Evolutionary conservation across 371 early-diverging fungal genomes (phyloP).

Genomic region (Ordospora pajunii): DNA sequence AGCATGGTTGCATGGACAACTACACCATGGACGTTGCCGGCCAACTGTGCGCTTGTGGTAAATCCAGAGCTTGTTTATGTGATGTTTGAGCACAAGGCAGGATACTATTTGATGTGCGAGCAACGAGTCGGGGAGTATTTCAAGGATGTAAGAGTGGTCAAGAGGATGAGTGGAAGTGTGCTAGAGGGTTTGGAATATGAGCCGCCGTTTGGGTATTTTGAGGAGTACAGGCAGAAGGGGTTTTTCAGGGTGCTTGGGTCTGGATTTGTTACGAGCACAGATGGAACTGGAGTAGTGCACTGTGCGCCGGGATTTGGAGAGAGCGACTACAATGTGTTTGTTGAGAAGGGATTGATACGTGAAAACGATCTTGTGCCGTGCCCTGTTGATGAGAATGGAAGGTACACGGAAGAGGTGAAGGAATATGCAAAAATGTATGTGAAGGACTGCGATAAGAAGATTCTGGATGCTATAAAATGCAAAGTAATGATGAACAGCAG

Average conservation of each 20-base stretch:
- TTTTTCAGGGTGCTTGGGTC: constrained; percentile 80
- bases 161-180: constrained; percentile 70
- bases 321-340: constrained; percentile 94
- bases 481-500: constrained; percentile 57
- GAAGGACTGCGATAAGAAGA: constrained; percentile 92
- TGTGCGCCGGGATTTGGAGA: constrained; percentile 99
- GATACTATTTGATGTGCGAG: constrained; percentile 32
- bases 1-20: constrained; percentile 95
- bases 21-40: constrained; percentile 99
- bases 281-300: constrained; percentile 99
- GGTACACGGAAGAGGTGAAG: constrained; percentile 71
- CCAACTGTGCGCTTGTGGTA: constrained; percentile 84
- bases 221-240: constrained; percentile 62
- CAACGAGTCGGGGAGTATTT: constrained; percentile 45
- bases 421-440: constrained; percentile 70
- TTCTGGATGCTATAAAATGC: constrained; percentile 66
- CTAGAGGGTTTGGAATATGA: constrained; percentile 78
- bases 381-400: constrained; percentile 84
- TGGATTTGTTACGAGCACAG: constrained; percentile 80
- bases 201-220: constrained; percentile 81
- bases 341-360: constrained; percentile 70
- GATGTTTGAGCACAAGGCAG: constrained; percentile 71
- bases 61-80: constrained; percentile 83
- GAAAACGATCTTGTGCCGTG: constrained; percentile 76
- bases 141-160: constrained; percentile 64